Evolutionary conservation across 2,329 filamentous ascomycete species (phyloP), one percentile per base, ranked within the genome.

Genomic region (Bimuria novae-zelandiae): DNA sequence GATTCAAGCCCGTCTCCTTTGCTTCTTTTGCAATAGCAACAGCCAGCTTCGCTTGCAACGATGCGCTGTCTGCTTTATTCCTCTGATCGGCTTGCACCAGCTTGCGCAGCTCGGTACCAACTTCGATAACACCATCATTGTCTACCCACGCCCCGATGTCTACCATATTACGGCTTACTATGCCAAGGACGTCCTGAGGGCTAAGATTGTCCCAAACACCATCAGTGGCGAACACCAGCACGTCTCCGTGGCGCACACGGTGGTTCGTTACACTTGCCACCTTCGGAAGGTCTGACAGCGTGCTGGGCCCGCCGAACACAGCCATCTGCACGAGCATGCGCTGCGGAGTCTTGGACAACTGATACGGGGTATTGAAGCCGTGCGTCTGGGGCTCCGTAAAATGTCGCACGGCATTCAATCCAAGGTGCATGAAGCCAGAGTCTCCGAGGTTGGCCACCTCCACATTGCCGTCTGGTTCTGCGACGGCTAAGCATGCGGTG

Each of bases 181-280:
- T 85, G 54, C 86, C 84, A 11, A 99, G 81, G 25, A 95, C 88
- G 61, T 99, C 92, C 68, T 96, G 89, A 65, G 92, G 89, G 68
- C 90, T 94, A 27, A 99, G 80, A 65, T 99, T 99, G 73, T 99
- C 94, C 83, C 94, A 94, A 4, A 97, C 89, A 3, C 94, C 94
- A 73, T 99, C 94, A 0, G 92, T 96, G 1, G 92, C 94, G 62
- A 99, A 89, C 16, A 99, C 77, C n/a, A 97, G 79, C 1, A 99
- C 88, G 70, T 99, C 94, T 17, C 94, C 94, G 72, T 97, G 92
- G 59, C 89, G 87, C 50, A 97, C 82, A 36, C 79, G 75, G 71
- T 95, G 87, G 54, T 86, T 86, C 14, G 88, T 88, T 23, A 95
- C 83, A 69, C 90, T 89, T 17, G 94, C 90, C 67, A 97, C 90